These are phyloP conservation scores for Talinum fruticosum DNA, from an alignment of 148 eudicot genomes.

Conservation along the genomic window DNA sequence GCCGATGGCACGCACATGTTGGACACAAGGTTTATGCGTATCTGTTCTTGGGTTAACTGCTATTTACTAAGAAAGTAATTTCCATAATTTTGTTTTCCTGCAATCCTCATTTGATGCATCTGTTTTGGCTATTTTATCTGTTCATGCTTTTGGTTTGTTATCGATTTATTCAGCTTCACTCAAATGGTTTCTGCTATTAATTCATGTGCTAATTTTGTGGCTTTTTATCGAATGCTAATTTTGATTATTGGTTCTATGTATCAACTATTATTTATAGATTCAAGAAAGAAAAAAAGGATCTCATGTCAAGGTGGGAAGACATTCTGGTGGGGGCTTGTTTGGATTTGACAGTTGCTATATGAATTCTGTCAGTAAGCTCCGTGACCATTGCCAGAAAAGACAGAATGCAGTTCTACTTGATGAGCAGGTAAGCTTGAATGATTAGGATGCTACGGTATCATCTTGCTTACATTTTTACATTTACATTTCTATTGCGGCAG, in stretches of 20 bases:
- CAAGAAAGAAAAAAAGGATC: constrained; percentile 29
- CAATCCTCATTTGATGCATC: background rate
- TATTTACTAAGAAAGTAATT: background rate
- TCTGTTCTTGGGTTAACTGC: background rate
- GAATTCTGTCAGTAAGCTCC: constrained; percentile 49
- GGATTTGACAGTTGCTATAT: constrained; percentile 33
- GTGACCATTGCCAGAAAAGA: constrained; percentile 50
- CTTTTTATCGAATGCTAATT: background rate
- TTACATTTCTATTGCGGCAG: background rate
- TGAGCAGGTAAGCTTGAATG: constrained; percentile 53
- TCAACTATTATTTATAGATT: constrained; percentile 23
- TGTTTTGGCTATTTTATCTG: background rate
- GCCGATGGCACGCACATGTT: background rate
- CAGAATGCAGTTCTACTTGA: constrained; percentile 57
- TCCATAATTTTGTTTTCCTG: background rate
- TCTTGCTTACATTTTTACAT: constrained; percentile 6
- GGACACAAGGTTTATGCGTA: background rate
- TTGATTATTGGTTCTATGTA: constrained; percentile 9
- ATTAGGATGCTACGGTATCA: background rate
- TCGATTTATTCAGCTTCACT: background rate
- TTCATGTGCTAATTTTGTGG: background rate
- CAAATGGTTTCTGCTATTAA: background rate
- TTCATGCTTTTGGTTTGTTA: background rate
- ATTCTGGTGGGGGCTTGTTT: constrained; percentile 30
- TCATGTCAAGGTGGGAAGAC: constrained; percentile 33